Conservation (phyloP, 352 stramenopile species). For the Pythium scleroteichum region DNA sequence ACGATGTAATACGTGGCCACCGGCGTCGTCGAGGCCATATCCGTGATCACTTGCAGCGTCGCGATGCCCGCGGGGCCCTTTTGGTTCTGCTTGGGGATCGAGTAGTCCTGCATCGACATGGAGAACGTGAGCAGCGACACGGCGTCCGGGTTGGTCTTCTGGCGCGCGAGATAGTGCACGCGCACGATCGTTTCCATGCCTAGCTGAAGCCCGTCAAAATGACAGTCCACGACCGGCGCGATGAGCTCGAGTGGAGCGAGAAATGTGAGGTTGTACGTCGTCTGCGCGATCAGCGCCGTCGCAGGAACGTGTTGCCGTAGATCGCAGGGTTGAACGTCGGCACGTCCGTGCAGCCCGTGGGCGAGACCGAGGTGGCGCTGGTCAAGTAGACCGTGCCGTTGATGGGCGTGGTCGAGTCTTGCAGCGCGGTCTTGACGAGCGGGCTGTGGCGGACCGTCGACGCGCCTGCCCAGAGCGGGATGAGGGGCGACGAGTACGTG, state of each 20-base stretch:
- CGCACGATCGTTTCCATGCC: constrained; percentile 2
- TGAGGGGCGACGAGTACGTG: constrained; percentile 19
- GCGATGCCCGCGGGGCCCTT: constrained; percentile 14
- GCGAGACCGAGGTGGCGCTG: not conserved
- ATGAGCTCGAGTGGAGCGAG: constrained; percentile 39
- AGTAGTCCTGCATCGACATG: constrained; percentile 27
- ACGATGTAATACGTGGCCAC: constrained; percentile 17
- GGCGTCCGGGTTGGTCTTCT: constrained; percentile 17
- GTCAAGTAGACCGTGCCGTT: constrained; percentile 25
- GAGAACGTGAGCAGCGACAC: constrained; percentile 23
- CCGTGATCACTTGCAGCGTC: constrained; percentile 23
- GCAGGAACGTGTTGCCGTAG: constrained; percentile 38
- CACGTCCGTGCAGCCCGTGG: constrained; percentile 4
- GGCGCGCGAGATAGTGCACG: constrained; percentile 23
- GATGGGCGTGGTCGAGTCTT: constrained; percentile 16
- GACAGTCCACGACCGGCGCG: constrained; percentile 43
- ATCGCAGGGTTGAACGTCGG: not conserved
- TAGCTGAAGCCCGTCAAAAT: constrained; percentile 25
- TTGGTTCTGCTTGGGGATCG: constrained; percentile 9
- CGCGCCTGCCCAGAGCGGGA: constrained; percentile 32
- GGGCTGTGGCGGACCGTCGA: constrained; percentile 26
- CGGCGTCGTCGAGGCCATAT: constrained; percentile 7
- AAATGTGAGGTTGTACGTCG: constrained; percentile 38
- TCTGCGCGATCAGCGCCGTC: constrained; percentile 23
- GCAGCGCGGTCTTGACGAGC: constrained; percentile 16